Conservation (phyloP, 106 monocot species). For the Hemerocallis citrina region DNA sequence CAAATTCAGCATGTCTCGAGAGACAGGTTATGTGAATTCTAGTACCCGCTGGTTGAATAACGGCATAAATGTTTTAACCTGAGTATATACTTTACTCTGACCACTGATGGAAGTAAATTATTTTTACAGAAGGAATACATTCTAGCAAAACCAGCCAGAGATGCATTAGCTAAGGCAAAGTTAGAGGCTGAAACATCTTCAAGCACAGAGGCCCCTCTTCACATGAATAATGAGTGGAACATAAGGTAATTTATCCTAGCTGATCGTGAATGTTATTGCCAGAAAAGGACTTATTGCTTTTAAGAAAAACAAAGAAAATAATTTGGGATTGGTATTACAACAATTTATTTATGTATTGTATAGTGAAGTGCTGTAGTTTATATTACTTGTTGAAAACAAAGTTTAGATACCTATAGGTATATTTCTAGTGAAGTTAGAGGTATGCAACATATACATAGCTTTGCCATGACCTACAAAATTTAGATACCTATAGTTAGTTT, state of each 20-base stretch:
- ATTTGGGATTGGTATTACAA: too few species aligned
- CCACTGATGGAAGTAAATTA: too few species aligned
- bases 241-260: slow-evolving; percentile 47
- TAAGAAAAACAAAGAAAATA: too few species aligned
- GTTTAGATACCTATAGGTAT: too few species aligned
- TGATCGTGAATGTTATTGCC: neutral
- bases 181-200: slow-evolving; percentile 53
- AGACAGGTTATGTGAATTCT: slow-evolving; percentile 47
- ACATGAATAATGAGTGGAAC: slow-evolving; percentile 92
- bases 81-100: neutral
- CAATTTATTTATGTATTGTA: too few species aligned
- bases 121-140: slow-evolving; percentile 72
- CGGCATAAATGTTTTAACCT: neutral
- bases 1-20: slow-evolving; percentile 79
- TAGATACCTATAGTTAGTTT: too few species aligned
- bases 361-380: too few species aligned
- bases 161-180: slow-evolving; percentile 78
- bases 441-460: too few species aligned
- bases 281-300: neutral
- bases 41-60: neutral
- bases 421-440: too few species aligned
- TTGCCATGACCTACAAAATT: too few species aligned
- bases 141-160: slow-evolving; percentile 75
- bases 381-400: too few species aligned
- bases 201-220: slow-evolving; percentile 45